phyloP scores from a whole-genome alignment of 23 red algal species.

The Porphyridium purpureum region DNA sequence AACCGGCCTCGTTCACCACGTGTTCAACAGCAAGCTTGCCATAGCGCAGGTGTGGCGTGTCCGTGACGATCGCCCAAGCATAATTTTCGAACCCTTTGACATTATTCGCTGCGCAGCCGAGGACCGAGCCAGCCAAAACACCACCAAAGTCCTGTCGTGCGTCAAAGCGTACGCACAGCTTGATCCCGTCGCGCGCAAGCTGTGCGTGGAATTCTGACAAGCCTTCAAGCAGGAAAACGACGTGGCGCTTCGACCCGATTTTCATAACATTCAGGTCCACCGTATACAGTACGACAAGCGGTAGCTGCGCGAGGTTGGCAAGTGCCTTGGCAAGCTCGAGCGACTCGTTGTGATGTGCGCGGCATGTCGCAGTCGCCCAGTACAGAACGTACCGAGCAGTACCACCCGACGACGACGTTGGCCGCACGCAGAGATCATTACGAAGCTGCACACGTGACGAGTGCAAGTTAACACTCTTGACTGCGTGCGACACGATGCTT shows the following conservation, averaged over 20 bases:
- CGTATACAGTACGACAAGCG: constrained; percentile 2
- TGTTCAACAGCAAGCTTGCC: neutral
- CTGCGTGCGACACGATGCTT: too few species aligned
- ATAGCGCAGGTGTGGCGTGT: neutral
- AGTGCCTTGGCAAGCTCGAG: constrained; percentile 12
- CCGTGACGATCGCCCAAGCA: neutral
- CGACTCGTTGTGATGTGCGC: constrained; percentile 19
- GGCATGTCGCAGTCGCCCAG: neutral
- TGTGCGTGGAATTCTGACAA: neutral
- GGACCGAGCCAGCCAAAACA: neutral
- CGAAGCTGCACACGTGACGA: too few species aligned
- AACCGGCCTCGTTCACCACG: neutral
- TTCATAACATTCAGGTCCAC: neutral
- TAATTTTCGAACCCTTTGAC: neutral
- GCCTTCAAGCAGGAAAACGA: constrained; percentile 12
- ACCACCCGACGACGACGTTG: too few species aligned
- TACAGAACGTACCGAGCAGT: neutral
- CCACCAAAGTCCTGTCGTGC: too few species aligned
- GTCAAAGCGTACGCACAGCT: neutral
- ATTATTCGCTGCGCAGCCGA: neutral
- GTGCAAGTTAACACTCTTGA: too few species aligned
- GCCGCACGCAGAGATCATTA: too few species aligned
- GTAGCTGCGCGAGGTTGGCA: neutral
- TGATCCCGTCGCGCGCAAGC: neutral
- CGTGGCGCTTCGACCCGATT: constrained; percentile 3